These are phyloP conservation scores for Salvia miltiorrhiza DNA, from an alignment of 257 asterid genomes.

Conservation along the genomic window DNA sequence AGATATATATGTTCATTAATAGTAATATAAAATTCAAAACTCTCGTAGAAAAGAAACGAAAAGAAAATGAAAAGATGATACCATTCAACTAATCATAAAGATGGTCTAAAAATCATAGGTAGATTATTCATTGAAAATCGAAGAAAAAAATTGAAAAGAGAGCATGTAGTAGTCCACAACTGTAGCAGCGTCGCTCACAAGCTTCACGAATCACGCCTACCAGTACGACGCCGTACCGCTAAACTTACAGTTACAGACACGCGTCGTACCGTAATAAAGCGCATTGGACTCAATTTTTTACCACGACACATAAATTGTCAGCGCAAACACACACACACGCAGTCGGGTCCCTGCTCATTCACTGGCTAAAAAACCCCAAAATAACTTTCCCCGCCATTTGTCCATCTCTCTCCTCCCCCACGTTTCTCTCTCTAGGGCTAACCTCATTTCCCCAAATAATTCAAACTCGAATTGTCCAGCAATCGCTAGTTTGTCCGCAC, in stretches of 20 bases:
- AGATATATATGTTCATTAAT: too few species aligned
- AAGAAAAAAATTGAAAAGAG: neutral
- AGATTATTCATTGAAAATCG: neutral
- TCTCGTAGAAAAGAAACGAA: too few species aligned
- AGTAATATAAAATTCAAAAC: too few species aligned
- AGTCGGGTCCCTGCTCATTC: neutral
- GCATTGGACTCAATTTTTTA: constrained; percentile 23
- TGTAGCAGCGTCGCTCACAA: constrained; percentile 26
- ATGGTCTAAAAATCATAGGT: too few species aligned
- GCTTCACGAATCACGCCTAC: too few species aligned
- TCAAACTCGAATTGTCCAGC: constrained; percentile 23
- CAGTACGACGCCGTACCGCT: too few species aligned
- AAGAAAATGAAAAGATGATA: too few species aligned
- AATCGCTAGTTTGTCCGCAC: constrained; percentile 14
- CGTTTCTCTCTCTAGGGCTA: constrained; percentile 60
- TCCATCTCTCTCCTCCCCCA: constrained; percentile 33
- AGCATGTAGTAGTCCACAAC: too few species aligned
- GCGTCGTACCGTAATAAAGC: neutral
- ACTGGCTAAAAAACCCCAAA: constrained; percentile 27
- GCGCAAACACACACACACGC: neutral
- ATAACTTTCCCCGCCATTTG: constrained; percentile 62
- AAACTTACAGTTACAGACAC: neutral
- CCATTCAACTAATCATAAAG: too few species aligned
- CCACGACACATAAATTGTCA: constrained; percentile 22
- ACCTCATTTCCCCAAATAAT: constrained; percentile 25